These are phyloP conservation scores for Carex parvula DNA, from an alignment of 176 grass and related monocot species.

Conservation along the genomic window DNA sequence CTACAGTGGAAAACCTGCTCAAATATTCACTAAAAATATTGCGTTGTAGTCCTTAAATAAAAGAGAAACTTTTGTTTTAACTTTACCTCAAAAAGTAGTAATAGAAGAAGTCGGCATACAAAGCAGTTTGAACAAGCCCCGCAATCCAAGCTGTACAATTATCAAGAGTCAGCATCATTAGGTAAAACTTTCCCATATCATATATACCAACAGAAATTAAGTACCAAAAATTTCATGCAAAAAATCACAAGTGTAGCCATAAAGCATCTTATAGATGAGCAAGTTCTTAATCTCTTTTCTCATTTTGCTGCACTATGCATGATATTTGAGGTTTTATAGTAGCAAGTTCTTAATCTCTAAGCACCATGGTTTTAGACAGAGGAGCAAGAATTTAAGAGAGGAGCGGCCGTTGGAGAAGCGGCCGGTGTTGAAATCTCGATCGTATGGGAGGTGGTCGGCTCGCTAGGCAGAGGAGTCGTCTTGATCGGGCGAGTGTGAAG, in stretches of 20 bases:
- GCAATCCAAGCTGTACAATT: constrained; percentile 68
- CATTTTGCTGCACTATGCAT: not conserved
- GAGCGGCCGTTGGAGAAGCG: too few species aligned
- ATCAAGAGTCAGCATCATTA: not conserved
- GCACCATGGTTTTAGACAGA: too few species aligned
- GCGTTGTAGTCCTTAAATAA: not conserved
- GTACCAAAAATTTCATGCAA: not conserved
- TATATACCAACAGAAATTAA: not conserved
- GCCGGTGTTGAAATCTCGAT: too few species aligned
- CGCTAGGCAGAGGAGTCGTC: too few species aligned
- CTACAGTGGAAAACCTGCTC: not conserved
- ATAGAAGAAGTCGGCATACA: constrained; percentile 96
- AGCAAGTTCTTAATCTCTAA: not conserved
- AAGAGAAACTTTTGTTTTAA: not conserved
- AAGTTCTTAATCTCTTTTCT: not conserved
- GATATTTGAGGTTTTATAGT: not conserved
- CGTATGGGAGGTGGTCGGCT: too few species aligned
- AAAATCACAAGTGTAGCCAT: not conserved
- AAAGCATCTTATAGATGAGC: not conserved
- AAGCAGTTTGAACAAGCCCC: constrained; percentile 84
- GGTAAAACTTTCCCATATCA: not conserved
- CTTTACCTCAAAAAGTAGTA: constrained; percentile 98
- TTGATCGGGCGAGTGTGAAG: too few species aligned
- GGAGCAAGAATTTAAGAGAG: too few species aligned
- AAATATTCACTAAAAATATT: not conserved